Conservation (phyloP, 495 filamentous ascomycete genomes). For the Bathelium albidoporum region DNA sequence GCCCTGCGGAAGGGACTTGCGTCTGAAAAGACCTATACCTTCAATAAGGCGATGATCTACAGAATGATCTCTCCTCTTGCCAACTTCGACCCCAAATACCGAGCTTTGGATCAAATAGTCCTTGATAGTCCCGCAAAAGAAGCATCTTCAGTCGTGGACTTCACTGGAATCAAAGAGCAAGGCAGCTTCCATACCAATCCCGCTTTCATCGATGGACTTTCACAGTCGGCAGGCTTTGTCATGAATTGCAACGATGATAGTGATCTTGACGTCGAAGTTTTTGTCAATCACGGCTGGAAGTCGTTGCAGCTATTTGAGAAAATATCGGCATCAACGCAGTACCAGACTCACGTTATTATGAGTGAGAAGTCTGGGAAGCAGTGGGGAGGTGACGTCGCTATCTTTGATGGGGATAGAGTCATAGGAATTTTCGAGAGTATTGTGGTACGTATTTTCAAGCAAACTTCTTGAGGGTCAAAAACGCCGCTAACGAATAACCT, state of each 20-base stretch:
- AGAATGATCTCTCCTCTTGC: constrained; percentile 15
- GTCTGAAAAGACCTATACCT: constrained; percentile 4
- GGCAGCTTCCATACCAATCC: constrained; percentile 16
- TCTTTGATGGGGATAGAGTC: constrained; percentile 16
- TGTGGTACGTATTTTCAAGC: constrained; percentile 10
- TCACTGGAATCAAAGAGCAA: constrained; percentile 2
- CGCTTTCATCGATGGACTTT: constrained; percentile 13
- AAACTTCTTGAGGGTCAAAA: constrained; percentile 7
- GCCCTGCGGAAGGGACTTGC: constrained; percentile 3
- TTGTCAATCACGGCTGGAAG: constrained; percentile 12
- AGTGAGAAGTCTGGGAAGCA: constrained; percentile 5
- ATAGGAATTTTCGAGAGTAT: constrained; percentile 8
- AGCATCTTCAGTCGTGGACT: constrained; percentile 24
- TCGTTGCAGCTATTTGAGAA: constrained; percentile 5
- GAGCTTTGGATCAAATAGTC: constrained; percentile 14
- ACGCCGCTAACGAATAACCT: constrained; percentile 1
- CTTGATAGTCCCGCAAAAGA: constrained; percentile 13
- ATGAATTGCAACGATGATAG: constrained; percentile 14
- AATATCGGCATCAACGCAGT: constrained; percentile 26
- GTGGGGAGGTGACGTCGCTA: constrained; percentile 9
- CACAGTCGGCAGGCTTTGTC: constrained; percentile 20
- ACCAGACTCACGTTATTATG: constrained; percentile 22
- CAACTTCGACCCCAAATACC: constrained; percentile 11
- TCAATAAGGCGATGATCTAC: constrained; percentile 14
- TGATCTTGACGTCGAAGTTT: constrained; percentile 7